Evolutionary conservation across 805 yeast species (phyloP).

Genomic region (Barnettozyma sp.): DNA sequence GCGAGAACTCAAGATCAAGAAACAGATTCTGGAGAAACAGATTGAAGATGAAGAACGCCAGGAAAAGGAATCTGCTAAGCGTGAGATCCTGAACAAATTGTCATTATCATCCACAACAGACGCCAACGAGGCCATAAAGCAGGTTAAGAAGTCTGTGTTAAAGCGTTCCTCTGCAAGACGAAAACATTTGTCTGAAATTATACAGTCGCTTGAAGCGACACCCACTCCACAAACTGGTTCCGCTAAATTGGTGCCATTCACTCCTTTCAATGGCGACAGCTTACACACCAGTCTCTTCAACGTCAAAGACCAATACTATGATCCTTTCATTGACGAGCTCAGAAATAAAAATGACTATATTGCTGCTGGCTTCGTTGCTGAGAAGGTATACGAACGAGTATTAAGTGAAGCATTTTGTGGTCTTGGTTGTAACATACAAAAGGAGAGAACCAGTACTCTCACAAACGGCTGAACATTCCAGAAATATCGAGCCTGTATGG

Average conservation of each 20-base stretch:
- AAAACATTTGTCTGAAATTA: constrained; percentile 37
- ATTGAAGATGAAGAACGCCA: constrained; percentile 51
- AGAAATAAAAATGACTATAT: constrained; percentile 54
- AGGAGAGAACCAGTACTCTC: constrained; percentile 34
- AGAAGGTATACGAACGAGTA: constrained; percentile 64
- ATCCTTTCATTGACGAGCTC: constrained; percentile 53
- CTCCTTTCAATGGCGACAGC: constrained; percentile 92
- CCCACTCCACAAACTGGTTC: constrained; percentile 17
- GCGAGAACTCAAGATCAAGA: constrained; percentile 50
- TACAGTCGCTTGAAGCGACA: constrained; percentile 30
- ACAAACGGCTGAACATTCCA: too few relatives aligned
- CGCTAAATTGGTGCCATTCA: constrained; percentile 56
- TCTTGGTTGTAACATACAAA: constrained; percentile 69
- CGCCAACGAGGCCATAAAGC: constrained; percentile 43
- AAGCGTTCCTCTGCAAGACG: constrained; percentile 62
- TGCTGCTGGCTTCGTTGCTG: constrained; percentile 82
- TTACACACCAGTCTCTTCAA: constrained; percentile 46
- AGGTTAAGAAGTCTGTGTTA: constrained; percentile 45
- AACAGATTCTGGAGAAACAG: constrained; percentile 50
- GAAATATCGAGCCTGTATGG: too few relatives aligned
- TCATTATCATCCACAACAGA: constrained; percentile 33
- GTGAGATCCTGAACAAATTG: constrained; percentile 49
- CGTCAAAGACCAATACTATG: constrained; percentile 44
- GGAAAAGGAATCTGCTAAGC: constrained; percentile 49
- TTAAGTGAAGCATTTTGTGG: constrained; percentile 89